Evolutionary conservation across 2,329 filamentous ascomycete genomes (phyloP).

Genomic region (Purpureocillium lavendulum): DNA sequence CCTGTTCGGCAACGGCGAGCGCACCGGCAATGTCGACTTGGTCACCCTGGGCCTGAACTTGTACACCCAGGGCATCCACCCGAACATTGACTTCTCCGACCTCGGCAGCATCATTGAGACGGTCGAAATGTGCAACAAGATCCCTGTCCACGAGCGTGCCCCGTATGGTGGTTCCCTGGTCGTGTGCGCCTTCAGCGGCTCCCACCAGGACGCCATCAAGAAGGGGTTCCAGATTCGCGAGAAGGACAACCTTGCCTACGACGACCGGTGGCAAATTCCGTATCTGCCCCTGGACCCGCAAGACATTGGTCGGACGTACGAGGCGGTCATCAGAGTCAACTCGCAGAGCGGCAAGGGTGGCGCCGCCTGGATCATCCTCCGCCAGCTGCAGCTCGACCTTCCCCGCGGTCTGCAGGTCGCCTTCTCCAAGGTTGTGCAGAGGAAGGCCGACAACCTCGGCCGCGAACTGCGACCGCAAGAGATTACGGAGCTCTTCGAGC

Average conservation of each 20-base stretch:
- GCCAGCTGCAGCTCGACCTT: slow-evolving; percentile 81
- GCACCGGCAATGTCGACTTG: slow-evolving; percentile 91
- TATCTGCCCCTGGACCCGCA: slow-evolving; percentile 89
- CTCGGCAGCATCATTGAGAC: slow-evolving; percentile 78
- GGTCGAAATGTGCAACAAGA: slow-evolving; percentile 90
- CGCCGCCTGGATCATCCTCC: slow-evolving; percentile 87
- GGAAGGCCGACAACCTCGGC: slow-evolving; percentile 67
- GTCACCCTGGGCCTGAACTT: slow-evolving; percentile 89
- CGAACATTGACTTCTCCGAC: slow-evolving; percentile 85
- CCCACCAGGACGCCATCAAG: slow-evolving; percentile 93
- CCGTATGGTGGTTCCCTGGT: slow-evolving; percentile 89
- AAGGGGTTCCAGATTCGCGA: slow-evolving; percentile 76
- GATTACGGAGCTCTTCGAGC: slow-evolving; percentile 81
- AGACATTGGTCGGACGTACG: slow-evolving; percentile 94
- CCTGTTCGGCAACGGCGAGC: slow-evolving; percentile 84
- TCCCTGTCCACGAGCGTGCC: slow-evolving; percentile 80
- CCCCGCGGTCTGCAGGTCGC: slow-evolving; percentile 87
- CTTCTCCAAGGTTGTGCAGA: slow-evolving; percentile 82
- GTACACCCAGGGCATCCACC: slow-evolving; percentile 85
- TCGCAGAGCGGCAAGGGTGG: slow-evolving; percentile 93
- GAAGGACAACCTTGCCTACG: slow-evolving; percentile 44
- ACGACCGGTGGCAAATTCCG: slow-evolving; percentile 74
- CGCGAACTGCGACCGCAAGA: slow-evolving; percentile 78
- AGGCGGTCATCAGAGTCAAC: slow-evolving; percentile 96
- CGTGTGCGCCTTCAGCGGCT: slow-evolving; percentile 86